Conservation (phyloP, 176 grass and related monocot genomes). For the Tuctoria greenei region DNA sequence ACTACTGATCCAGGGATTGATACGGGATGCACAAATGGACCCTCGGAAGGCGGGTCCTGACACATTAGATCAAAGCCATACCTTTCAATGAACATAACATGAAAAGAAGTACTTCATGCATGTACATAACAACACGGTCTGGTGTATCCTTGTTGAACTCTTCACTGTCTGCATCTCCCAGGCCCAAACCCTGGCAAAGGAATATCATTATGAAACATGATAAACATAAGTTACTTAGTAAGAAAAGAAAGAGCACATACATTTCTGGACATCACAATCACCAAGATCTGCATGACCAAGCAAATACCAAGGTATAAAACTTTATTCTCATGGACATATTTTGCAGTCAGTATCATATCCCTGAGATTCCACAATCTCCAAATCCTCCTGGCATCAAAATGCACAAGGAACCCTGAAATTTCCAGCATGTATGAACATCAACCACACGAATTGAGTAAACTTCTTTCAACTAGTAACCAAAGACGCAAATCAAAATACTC, state of each 20-base stretch:
- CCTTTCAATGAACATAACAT: no score
- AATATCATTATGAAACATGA: constrained; percentile 23
- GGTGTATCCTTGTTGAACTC: no score
- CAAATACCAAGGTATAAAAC: constrained; percentile 99
- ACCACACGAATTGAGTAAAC: neutral
- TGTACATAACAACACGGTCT: no score
- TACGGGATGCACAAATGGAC: no score
- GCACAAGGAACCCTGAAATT: constrained; percentile 73
- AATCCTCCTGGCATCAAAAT: constrained; percentile 96
- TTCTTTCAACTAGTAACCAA: constrained; percentile 12
- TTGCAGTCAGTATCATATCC: constrained; percentile 96
- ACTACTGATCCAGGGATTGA: no score
- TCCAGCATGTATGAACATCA: constrained; percentile 11
- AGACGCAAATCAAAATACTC: constrained; percentile 16
- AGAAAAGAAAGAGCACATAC: constrained; percentile 46
- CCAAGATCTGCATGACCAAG: constrained; percentile 98
- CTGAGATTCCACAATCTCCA: constrained; percentile 86
- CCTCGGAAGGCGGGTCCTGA: no score
- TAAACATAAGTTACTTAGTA: constrained; percentile 19
- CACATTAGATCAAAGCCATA: no score
- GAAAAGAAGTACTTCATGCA: no score
- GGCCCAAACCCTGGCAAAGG: constrained; percentile 57
- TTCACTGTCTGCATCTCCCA: no score
- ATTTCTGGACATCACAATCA: constrained; percentile 91
- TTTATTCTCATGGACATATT: constrained; percentile 95